Evolutionary conservation across 2,329 filamentous ascomycete genomes (phyloP).

Genomic region (Fusarium poae): DNA sequence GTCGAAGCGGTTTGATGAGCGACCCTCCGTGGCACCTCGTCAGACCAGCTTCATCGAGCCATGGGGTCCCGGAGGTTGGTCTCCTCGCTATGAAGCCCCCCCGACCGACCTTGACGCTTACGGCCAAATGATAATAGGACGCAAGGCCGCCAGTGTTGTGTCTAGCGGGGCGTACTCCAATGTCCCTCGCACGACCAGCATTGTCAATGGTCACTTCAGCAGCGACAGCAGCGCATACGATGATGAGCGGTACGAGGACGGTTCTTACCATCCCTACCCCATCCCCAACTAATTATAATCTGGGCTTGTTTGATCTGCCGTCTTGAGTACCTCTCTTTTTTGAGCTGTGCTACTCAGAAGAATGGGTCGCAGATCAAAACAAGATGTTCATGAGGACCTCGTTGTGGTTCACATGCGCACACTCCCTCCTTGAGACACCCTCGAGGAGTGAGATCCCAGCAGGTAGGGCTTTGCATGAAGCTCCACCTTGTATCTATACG

Average conservation of each 20-base stretch:
- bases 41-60: constrained; percentile 54
- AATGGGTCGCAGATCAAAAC: constrained; percentile 23
- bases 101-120: constrained; percentile 48
- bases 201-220: constrained; percentile 49
- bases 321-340: neutral
- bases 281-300: constrained; percentile 48
- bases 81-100: constrained; percentile 45
- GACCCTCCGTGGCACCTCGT: constrained; percentile 46
- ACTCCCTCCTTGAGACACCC: constrained; percentile 15
- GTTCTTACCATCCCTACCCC: constrained; percentile 55
- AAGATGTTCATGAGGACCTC: constrained; percentile 13
- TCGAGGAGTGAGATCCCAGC: constrained; percentile 24
- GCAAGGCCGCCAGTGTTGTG: constrained; percentile 46
- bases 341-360: constrained; percentile 7
- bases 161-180: constrained; percentile 46
- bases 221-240: constrained; percentile 50
- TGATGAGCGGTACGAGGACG: constrained; percentile 53
- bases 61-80: constrained; percentile 53
- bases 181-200: constrained; percentile 50
- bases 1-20: constrained; percentile 55
- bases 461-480: constrained; percentile 40
- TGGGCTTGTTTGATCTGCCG: constrained; percentile 29
- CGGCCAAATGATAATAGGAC: constrained; percentile 48
- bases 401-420: constrained; percentile 20
- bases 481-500: constrained; percentile 35